Conservation (phyloP, 192 early-diverging fungal species). For the Coemansia sp. region DNA sequence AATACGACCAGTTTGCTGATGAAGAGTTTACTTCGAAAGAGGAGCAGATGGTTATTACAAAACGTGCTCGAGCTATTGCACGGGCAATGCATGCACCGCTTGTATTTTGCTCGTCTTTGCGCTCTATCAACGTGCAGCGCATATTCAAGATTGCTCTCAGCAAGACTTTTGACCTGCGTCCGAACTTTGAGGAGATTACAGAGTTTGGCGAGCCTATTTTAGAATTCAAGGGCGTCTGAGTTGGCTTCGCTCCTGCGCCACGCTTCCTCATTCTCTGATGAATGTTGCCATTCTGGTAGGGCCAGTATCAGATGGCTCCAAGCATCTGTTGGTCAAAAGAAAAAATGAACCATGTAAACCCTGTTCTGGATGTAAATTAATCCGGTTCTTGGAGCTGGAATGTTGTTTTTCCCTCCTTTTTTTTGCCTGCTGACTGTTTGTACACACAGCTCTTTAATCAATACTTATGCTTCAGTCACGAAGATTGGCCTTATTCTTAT, state of each 20-base stretch:
- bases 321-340: not conserved
- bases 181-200: slow-evolving; percentile 89
- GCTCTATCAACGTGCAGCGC: slow-evolving; percentile 95
- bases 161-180: slow-evolving; percentile 91
- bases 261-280: not conserved
- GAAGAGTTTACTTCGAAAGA: slow-evolving; percentile 64
- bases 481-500: not conserved
- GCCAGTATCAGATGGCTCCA: not conserved
- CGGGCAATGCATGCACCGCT: slow-evolving; percentile 93
- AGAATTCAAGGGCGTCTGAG: slow-evolving; percentile 63
- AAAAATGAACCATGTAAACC: not conserved
- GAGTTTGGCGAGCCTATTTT: slow-evolving; percentile 90
- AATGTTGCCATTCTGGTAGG: not conserved
- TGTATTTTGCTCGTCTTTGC: slow-evolving; percentile 91
- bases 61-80: slow-evolving; percentile 86
- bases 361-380: slow-evolving; percentile 1
- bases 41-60: slow-evolving; percentile 91
- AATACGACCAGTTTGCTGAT: slow-evolving; percentile 89
- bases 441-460: not conserved
- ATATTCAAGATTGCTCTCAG: slow-evolving; percentile 95
- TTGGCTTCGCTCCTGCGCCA: not conserved
- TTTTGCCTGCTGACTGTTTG: not conserved
- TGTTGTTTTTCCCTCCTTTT: not conserved
- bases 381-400: not conserved
- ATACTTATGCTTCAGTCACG: not conserved